Base-by-base conservation (phyloP, 2,329 filamentous ascomycete species). In the Pseudocercospora macadamiae region DNA sequence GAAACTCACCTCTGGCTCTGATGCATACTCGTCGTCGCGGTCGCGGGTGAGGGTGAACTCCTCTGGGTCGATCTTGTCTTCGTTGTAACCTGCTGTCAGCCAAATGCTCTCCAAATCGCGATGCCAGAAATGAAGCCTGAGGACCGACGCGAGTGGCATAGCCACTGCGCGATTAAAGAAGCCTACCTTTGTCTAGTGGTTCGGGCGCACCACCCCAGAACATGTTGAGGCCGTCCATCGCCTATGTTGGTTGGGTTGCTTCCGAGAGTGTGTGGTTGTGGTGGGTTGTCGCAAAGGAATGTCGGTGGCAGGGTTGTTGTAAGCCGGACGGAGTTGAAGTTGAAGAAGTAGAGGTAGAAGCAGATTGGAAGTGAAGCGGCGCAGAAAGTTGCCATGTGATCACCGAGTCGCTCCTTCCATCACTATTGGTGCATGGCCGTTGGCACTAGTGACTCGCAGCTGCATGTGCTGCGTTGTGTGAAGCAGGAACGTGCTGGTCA, bases 171-270 rank as follows among this genome's bases (percentile, higher is more conserved):
- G 32, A 28, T 26, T 19, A 49, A 28, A 14, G 45, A 58, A 53
- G 47, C 57, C 34, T 56, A 64, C 62, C 54, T 47, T 51, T 54
- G 30, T 53, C 55, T 25, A 59, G 36, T 19, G 55, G 62, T 21
- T 53, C 30, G 23, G 59, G 59, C 10, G 62, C 60, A 23, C 62
- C 60, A 36, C 62, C 62, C 62, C 62, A 64, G 51, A 64, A 64
- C 54, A 64, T 57, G 19, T 56, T 57, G 19, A 60, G 54, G 14
- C 47, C 47, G 26, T 53, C 48, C 55, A 61, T 55, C 51, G 28
- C 51, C 52, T 19, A 97, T 8, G 95, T 3, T 26, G 1, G 23
- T 18, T 14, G 10, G 42, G 23, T 47, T 47, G 21, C 3, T 3
- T 9, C n/a, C 45, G 36, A 26, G 47, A 18, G 21, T 19, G 28